These are phyloP conservation scores for Acanthamoeba royreba DNA, from an alignment of 208 protist genomes.

Conservation along the genomic window DNA sequence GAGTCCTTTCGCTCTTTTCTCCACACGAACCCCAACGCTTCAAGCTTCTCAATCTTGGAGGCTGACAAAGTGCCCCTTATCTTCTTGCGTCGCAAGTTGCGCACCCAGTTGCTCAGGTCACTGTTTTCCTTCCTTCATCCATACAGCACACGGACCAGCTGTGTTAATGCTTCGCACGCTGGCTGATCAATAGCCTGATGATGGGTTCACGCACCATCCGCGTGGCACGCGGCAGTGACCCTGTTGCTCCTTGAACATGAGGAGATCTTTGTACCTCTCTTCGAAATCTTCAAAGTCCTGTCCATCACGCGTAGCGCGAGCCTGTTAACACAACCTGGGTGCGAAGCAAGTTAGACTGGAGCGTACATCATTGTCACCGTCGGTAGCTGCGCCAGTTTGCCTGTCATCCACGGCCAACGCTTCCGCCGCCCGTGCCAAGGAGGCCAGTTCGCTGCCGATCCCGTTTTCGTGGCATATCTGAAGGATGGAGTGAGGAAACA, in stretches of 20 bases:
- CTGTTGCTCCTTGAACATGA: neutral
- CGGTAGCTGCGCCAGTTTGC: neutral
- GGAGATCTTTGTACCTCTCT: neutral
- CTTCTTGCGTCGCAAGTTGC: conserved; percentile 1
- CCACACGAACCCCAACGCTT: neutral
- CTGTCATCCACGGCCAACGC: neutral
- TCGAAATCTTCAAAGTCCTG: neutral
- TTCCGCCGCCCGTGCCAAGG: neutral
- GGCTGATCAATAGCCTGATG: neutral
- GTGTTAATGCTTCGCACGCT: neutral
- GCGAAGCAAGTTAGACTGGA: neutral
- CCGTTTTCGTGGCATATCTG: conserved; percentile 1
- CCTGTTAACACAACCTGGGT: too few species aligned
- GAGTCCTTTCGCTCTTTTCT: neutral
- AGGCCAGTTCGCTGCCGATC: neutral
- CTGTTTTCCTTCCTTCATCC: neutral
- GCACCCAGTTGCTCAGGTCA: neutral
- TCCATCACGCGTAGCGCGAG: neutral
- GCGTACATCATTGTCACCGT: neutral
- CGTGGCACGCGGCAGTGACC: neutral
- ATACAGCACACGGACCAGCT: neutral
- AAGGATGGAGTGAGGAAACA: neutral
- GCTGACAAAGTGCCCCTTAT: neutral
- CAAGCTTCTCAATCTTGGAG: neutral
- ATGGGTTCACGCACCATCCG: neutral